Evolutionary conservation across 106 monocot genomes (phyloP).

Genomic region (Amphibolis antarctica): DNA sequence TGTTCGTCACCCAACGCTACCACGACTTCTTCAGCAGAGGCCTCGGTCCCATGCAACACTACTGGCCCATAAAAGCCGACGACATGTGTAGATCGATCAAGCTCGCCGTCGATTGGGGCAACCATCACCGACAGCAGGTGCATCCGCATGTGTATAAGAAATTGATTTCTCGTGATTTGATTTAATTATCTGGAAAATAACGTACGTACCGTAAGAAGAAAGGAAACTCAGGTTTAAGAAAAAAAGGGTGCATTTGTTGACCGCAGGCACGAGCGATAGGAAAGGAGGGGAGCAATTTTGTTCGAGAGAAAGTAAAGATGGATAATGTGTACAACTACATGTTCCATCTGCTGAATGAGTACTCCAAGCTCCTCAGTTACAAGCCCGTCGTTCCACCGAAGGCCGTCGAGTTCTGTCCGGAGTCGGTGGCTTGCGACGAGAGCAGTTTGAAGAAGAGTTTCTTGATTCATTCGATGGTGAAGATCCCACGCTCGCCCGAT

Average conservation of each 20-base stretch:
- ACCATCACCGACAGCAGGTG: conserved; percentile 43
- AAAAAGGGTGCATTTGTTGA: too few relatives aligned
- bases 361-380: conserved; percentile 20
- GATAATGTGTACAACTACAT: conserved; percentile 27
- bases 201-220: too few relatives aligned
- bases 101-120: conserved; percentile 77
- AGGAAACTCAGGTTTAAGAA: too few relatives aligned
- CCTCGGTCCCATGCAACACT: conserved; percentile 54
- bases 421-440: conserved; percentile 8
- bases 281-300: conserved; percentile 10
- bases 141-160: background rate
- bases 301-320: conserved; percentile 13
- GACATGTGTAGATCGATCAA: conserved; percentile 70
- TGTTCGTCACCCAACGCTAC: conserved; percentile 35
- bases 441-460: conserved; percentile 8
- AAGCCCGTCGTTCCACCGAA: conserved; percentile 11
- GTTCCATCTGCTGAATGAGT: conserved; percentile 17
- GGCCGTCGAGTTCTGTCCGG: conserved; percentile 9
- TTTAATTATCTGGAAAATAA: background rate
- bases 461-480: conserved; percentile 19
- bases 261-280: conserved; percentile 22
- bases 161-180: too few relatives aligned
- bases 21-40: conserved; percentile 73
- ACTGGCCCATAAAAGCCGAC: conserved; percentile 41
- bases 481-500: background rate